Percentiles rank a stretch among this genome's conserved stretches.
These are phyloP conservation scores for Bipolaris oryzae DNA, from an alignment of 2,329 filamentous ascomycete genomes.

Conservation along the genomic window DNA sequence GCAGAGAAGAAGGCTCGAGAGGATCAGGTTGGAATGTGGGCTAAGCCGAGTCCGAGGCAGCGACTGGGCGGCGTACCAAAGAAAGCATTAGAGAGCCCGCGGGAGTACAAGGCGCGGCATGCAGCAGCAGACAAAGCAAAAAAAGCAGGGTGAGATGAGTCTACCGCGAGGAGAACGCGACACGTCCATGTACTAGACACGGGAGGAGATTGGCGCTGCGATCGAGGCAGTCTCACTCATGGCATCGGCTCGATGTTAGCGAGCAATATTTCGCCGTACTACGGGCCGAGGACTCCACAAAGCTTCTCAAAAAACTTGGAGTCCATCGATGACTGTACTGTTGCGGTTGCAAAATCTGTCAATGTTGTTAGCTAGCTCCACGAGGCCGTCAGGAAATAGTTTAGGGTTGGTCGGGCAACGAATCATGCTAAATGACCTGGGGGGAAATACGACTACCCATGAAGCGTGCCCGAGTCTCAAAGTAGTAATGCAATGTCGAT, in stretches of 20 bases:
- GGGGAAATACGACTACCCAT: conserved; percentile 4
- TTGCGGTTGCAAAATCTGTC: not conserved
- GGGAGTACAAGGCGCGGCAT: conserved; percentile 78
- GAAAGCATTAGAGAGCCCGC: conserved; percentile 74
- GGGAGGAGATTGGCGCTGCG: conserved; percentile 3
- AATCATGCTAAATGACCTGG: conserved; percentile 7
- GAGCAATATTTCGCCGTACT: conserved; percentile 6
- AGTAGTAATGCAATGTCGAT: conserved; percentile 9
- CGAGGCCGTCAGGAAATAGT: not conserved
- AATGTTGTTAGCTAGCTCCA: conserved; percentile 1
- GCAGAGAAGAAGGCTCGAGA: conserved; percentile 62
- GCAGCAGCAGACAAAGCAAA: conserved; percentile 50
- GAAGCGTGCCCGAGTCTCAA: conserved; percentile 2
- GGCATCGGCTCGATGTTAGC: conserved; percentile 4
- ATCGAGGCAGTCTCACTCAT: conserved; percentile 8
- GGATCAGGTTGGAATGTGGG: conserved; percentile 69
- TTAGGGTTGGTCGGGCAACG: not conserved
- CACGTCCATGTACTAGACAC: not conserved
- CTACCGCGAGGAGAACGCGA: not conserved
- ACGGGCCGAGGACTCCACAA: conserved; percentile 15
- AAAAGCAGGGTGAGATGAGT: conserved; percentile 28
- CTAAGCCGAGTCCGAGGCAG: conserved; percentile 49
- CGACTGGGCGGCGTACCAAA: conserved; percentile 57
- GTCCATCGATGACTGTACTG: conserved; percentile 2
- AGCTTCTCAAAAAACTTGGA: conserved; percentile 6